Evolutionary conservation across 108 stramenopile genomes (phyloP).

Genomic region (Chaetoceros tenuissimus): DNA sequence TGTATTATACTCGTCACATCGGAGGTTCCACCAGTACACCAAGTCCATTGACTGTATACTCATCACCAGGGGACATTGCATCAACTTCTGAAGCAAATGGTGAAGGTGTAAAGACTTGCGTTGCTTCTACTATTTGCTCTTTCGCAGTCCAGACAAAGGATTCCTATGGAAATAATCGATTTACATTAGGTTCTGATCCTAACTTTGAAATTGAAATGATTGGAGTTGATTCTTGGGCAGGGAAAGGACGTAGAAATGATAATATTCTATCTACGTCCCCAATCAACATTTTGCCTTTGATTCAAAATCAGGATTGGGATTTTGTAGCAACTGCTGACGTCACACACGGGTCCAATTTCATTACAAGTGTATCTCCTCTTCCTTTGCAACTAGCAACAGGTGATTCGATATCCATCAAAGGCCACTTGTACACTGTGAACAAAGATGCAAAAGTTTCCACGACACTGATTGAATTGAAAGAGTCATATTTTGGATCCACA

Average conservation of each 20-base stretch:
- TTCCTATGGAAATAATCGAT: slow-evolving; percentile 37
- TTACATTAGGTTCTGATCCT: slow-evolving; percentile 40
- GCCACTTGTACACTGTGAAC: slow-evolving; percentile 31
- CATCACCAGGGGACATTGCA: slow-evolving; percentile 17
- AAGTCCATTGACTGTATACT: slow-evolving; percentile 21
- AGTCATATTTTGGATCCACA: slow-evolving; percentile 14
- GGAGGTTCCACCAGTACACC: slow-evolving; percentile 8
- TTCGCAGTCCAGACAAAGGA: slow-evolving; percentile 59
- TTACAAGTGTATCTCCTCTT: slow-evolving; percentile 3
- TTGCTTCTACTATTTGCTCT: slow-evolving; percentile 37
- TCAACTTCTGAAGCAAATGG: slow-evolving; percentile 34
- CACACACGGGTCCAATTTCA: slow-evolving; percentile 3
- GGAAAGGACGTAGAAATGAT: slow-evolving; percentile 44
- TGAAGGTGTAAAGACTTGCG: slow-evolving; percentile 36
- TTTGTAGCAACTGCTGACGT: slow-evolving; percentile 14
- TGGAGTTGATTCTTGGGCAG: slow-evolving; percentile 68
- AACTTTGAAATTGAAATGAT: slow-evolving; percentile 36
- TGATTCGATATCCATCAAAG: slow-evolving; percentile 34
- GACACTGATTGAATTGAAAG: slow-evolving; percentile 23
- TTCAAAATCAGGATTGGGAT: slow-evolving; percentile 17
- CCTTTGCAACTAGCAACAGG: slow-evolving; percentile 17
- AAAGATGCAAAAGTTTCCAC: slow-evolving; percentile 20
- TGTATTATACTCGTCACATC: slow-evolving; percentile 50
- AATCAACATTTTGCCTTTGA: slow-evolving; percentile 1
- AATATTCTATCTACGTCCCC: slow-evolving; percentile 4